phyloP scores from a whole-genome alignment of 2,329 filamentous ascomycete genomes.

The Diaporthe australafricana region DNA sequence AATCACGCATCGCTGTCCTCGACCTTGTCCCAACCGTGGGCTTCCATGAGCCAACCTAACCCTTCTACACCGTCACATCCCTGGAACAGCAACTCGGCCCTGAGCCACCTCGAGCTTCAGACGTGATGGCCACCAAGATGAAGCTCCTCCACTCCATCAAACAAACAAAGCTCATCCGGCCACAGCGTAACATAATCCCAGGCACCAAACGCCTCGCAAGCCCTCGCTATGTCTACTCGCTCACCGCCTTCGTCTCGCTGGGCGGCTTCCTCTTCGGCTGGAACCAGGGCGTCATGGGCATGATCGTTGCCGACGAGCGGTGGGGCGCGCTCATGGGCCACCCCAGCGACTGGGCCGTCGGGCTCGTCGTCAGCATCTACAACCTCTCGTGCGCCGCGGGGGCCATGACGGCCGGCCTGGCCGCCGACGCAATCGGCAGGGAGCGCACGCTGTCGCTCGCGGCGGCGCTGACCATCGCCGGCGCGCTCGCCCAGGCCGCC shows the following conservation, averaged over 20 bases:
- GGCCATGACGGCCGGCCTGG: slow-evolving; percentile 44
- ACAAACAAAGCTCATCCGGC: slow-evolving; percentile 44
- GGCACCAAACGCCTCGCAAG: slow-evolving; percentile 41
- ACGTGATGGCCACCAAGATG: slow-evolving; percentile 6
- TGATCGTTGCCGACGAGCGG: slow-evolving; percentile 47
- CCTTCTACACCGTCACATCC: background rate
- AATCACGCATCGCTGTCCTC: background rate
- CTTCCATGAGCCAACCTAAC: background rate
- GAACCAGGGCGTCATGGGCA: slow-evolving; percentile 48
- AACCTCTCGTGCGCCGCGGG: slow-evolving; percentile 47
- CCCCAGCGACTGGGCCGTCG: slow-evolving; percentile 45
- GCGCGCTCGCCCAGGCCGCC: slow-evolving; percentile 29
- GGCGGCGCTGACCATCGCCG: slow-evolving; percentile 36
- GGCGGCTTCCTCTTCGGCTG: slow-evolving; percentile 48
- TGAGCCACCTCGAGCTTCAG: background rate
- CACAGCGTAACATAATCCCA: slow-evolving; percentile 32
- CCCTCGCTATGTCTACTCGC: slow-evolving; percentile 45
- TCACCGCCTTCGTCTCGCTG: slow-evolving; percentile 41
- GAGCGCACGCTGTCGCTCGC: slow-evolving; percentile 46
- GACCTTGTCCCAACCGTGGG: too few species aligned
- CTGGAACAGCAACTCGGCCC: background rate
- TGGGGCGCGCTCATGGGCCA: slow-evolving; percentile 46
- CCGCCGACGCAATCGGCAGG: slow-evolving; percentile 45
- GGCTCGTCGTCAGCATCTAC: slow-evolving; percentile 47
- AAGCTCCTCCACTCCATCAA: slow-evolving; percentile 38